Evolutionary conservation across 2,329 filamentous ascomycete genomes (phyloP).

Genomic region (Colletotrichum godetiae): DNA sequence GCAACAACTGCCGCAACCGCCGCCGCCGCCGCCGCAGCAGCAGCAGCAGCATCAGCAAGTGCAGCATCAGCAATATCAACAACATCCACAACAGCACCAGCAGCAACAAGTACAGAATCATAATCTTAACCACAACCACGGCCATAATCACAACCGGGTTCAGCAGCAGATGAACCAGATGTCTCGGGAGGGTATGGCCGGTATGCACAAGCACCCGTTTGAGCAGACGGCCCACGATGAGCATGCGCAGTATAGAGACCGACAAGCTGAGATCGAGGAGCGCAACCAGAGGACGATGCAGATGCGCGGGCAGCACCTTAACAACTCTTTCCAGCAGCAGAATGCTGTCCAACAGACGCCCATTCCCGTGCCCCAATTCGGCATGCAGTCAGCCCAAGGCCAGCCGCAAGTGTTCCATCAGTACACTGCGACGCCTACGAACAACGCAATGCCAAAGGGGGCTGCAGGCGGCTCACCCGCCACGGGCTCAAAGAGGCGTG

Average conservation of each 20-base stretch:
- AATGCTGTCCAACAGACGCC: conserved; percentile 35
- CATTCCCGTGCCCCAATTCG: conserved; percentile 36
- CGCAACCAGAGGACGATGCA: conserved; percentile 29
- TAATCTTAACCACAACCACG: conserved; percentile 14
- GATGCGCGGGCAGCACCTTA: conserved; percentile 34
- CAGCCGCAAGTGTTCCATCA: conserved; percentile 32
- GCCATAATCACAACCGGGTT: conserved; percentile 17
- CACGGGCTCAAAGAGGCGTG: conserved; percentile 29
- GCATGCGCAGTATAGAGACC: conserved; percentile 35
- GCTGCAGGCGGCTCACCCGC: conserved; percentile 21
- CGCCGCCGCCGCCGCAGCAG: conserved; percentile 25
- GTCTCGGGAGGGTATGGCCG: conserved; percentile 31
- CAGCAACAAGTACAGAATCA: conserved; percentile 24
- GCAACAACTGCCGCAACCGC: conserved; percentile 32
- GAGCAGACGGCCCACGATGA: conserved; percentile 35
- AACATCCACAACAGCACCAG: conserved; percentile 27
- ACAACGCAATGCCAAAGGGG: conserved; percentile 13
- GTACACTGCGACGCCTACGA: conserved; percentile 27
- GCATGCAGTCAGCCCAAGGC: conserved; percentile 30
- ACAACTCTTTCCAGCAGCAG: conserved; percentile 31
- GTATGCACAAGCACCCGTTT: conserved; percentile 33
- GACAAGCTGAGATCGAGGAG: conserved; percentile 23
- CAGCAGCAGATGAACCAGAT: conserved; percentile 34
- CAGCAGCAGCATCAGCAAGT: conserved; percentile 38
- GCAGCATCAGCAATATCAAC: conserved; percentile 38